These are phyloP conservation scores for Oenanthe javanica DNA, from an alignment of 140 eudicot genomes.

Conservation along the genomic window DNA sequence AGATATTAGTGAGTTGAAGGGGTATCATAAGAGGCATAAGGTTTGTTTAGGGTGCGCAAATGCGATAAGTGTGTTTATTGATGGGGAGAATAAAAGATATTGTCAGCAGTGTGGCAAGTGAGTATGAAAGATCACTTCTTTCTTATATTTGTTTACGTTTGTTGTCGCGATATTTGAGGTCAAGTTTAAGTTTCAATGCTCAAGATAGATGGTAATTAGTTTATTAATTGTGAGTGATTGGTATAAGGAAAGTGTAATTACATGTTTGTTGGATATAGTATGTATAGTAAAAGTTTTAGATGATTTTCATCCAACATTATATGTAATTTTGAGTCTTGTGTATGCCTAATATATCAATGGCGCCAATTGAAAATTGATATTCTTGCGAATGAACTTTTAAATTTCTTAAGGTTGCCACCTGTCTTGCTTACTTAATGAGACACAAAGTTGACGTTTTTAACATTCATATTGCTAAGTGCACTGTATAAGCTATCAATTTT, in stretches of 20 bases:
- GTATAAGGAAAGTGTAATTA: background rate
- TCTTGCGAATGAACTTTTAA: background rate
- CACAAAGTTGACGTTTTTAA: background rate
- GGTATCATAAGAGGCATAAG: slow-evolving; percentile 80
- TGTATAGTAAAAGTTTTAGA: background rate
- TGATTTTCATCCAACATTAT: background rate
- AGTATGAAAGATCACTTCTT: slow-evolving; percentile 17
- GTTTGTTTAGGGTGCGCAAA: slow-evolving; percentile 73
- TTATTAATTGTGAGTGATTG: background rate
- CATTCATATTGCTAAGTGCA: background rate
- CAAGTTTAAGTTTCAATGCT: background rate
- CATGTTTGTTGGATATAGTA: background rate
- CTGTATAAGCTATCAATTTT: background rate
- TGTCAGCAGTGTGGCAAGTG: slow-evolving; percentile 98
- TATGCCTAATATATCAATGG: background rate
- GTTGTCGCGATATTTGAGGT: background rate
- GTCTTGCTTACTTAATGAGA: background rate
- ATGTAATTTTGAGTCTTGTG: background rate
- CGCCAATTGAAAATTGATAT: background rate
- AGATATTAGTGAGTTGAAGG: slow-evolving; percentile 82
- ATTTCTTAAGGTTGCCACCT: background rate
- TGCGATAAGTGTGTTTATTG: slow-evolving; percentile 54
- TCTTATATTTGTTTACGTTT: background rate
- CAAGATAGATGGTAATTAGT: background rate
- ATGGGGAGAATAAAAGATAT: slow-evolving; percentile 61